Evolutionary conservation across 1,284 basidiomycete species (phyloP).

Genomic region (Tilletia walkeri): DNA sequence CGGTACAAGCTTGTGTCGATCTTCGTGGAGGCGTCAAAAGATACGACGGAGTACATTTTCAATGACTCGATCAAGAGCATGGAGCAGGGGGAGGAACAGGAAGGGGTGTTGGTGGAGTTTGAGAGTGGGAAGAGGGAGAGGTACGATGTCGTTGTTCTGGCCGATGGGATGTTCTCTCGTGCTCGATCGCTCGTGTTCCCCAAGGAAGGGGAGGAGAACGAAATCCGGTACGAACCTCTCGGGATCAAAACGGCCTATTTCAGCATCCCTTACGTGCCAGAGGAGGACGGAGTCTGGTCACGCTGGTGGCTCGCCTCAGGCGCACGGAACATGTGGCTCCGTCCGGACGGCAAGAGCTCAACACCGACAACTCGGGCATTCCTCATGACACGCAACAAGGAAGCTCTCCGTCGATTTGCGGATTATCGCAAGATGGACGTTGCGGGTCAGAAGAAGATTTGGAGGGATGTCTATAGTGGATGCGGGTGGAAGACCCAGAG

Average conservation of each 20-base stretch:
- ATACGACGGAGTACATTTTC: conserved; percentile 30
- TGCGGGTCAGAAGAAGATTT: conserved; percentile 26
- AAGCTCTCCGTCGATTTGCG: not conserved
- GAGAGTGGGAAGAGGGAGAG: conserved; percentile 24
- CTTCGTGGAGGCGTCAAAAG: conserved; percentile 26
- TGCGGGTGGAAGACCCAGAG: conserved; percentile 27
- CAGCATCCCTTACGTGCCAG: conserved; percentile 24
- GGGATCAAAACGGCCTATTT: conserved; percentile 25
- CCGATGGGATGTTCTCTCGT: conserved; percentile 40
- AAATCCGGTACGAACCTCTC: conserved; percentile 17
- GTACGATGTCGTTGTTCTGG: conserved; percentile 34
- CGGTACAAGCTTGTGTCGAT: conserved; percentile 35
- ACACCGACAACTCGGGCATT: conserved; percentile 20
- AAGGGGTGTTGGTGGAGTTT: conserved; percentile 23
- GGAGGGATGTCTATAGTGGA: conserved; percentile 24
- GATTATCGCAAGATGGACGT: not conserved
- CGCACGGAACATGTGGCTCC: conserved; percentile 17
- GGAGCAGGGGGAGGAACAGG: conserved; percentile 22
- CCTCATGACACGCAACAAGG: conserved; percentile 17
- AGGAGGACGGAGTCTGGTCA: conserved; percentile 28
- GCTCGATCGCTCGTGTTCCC: conserved; percentile 31
- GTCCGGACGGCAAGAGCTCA: conserved; percentile 35
- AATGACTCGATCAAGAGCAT: conserved; percentile 27
- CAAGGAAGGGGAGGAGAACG: conserved; percentile 12
- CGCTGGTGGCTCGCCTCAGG: conserved; percentile 23